phyloP scores from a whole-genome alignment of 2,329 filamentous ascomycete genomes.

The Penicillium sp. region DNA sequence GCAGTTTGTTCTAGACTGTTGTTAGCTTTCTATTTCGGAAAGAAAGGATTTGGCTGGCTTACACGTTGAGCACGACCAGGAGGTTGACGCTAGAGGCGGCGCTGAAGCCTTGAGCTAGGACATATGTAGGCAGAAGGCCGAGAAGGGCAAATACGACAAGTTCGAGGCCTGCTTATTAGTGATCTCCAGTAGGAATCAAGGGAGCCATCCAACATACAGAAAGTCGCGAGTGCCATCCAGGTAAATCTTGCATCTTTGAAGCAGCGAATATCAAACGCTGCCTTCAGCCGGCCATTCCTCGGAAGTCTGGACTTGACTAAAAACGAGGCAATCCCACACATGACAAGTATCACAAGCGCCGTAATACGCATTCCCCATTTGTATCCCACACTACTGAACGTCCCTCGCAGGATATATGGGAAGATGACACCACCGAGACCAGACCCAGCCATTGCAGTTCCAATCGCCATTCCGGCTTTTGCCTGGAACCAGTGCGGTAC shows the following conservation, averaged over 20 bases:
- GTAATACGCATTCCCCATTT: slow-evolving; percentile 47
- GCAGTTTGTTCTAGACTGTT: slow-evolving; percentile 40
- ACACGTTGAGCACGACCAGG: slow-evolving; percentile 46
- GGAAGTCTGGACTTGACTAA: slow-evolving; percentile 45
- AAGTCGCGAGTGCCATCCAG: slow-evolving; percentile 51
- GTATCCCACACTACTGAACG: slow-evolving; percentile 42
- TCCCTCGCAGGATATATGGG: slow-evolving; percentile 42
- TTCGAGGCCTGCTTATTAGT: slow-evolving; percentile 31
- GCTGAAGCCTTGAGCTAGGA: slow-evolving; percentile 35
- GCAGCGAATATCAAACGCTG: slow-evolving; percentile 48
- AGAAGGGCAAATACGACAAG: slow-evolving; percentile 37
- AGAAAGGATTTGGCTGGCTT: neutral
- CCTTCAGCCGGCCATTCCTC: slow-evolving; percentile 33
- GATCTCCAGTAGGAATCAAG: too few relatives aligned
- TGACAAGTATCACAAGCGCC: slow-evolving; percentile 40
- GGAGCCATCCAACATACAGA: slow-evolving; percentile 37
- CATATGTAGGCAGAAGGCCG: slow-evolving; percentile 36
- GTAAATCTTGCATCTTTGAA: slow-evolving; percentile 52
- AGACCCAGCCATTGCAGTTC: slow-evolving; percentile 46
- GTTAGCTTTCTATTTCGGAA: too few relatives aligned
- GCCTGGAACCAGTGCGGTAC: slow-evolving; percentile 50
- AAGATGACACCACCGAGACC: slow-evolving; percentile 46
- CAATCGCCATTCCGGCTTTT: slow-evolving; percentile 44
- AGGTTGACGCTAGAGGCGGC: slow-evolving; percentile 38
- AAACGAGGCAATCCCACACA: slow-evolving; percentile 39